phyloP scores from a whole-genome alignment of 371 early-diverging fungal species.

The Entomophthora muscae region DNA sequence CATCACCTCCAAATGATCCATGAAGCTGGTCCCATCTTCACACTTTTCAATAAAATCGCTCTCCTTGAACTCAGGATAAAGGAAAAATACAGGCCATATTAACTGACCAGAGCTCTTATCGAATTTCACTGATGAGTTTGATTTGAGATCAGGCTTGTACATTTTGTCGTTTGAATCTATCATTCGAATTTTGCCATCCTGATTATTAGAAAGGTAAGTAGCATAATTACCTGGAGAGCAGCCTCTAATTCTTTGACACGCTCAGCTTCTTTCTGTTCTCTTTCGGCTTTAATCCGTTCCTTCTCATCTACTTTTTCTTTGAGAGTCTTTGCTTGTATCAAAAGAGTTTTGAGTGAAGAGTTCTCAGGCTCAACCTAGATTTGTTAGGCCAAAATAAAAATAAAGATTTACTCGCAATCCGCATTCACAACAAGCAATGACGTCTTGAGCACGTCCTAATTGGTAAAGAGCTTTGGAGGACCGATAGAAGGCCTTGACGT shows the following conservation, averaged over 20 bases:
- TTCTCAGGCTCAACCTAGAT: constrained; percentile 46
- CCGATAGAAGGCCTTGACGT: constrained; percentile 83
- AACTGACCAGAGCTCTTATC: constrained; percentile 43
- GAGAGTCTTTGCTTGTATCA: constrained; percentile 20
- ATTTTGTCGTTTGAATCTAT: neutral
- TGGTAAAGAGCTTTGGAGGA: constrained; percentile 63
- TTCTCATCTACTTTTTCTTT: constrained; percentile 23
- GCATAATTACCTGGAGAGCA: constrained; percentile 24
- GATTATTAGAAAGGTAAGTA: constrained; percentile 9
- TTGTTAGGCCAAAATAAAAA: neutral
- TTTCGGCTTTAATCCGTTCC: constrained; percentile 22
- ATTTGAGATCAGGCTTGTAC: constrained; percentile 8
- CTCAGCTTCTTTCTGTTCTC: constrained; percentile 20
- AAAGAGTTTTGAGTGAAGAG: constrained; percentile 26
- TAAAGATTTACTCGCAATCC: constrained; percentile 25
- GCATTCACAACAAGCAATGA: constrained; percentile 62
- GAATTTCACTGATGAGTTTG: constrained; percentile 25
- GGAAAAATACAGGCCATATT: constrained; percentile 72
- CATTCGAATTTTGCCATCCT: constrained; percentile 4
- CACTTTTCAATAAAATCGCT: constrained; percentile 78
- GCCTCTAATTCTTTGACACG: constrained; percentile 14
- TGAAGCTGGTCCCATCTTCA: constrained; percentile 62
- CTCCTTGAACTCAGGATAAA: constrained; percentile 88
- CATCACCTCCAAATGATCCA: constrained; percentile 68
- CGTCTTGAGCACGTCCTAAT: constrained; percentile 65